Base-by-base conservation (phyloP, 257 asterid genomes). In the Solanum medicagineum region DNA sequence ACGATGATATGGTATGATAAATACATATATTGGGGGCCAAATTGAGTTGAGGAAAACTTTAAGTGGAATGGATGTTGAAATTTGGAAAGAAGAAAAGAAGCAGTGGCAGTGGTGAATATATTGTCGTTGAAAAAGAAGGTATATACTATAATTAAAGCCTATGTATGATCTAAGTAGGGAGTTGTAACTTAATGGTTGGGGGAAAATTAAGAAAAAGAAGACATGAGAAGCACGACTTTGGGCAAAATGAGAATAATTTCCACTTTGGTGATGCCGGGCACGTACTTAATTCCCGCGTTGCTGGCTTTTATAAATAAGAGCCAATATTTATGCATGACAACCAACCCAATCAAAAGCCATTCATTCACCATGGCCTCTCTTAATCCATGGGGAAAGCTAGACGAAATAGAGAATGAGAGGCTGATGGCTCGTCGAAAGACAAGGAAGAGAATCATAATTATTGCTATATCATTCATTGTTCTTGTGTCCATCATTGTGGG, bases 351-450 rank as follows among this genome's bases (percentile, higher is more conserved):
- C 51, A 36, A 69, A 66, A 66, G 20, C 19, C 59, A 74, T 74
- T 74, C 59, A 42, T 71, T 26, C 9, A 36, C 81, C 65, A 94
- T 91, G 95, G 91, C 90, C 62, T 70, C 90, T 26, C 81, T 85
- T 85, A 90, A 86, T 74, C 85, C 92, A 79, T 89, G 92, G 59
- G 96, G 93, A 84, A 93, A 94, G 91, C 90, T 91, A 69, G 74
- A 81, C 57, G 97, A 94, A 69, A 91, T 90, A 69, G 93, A 92
- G 24, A 93, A 91, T 70, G 95, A 90, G 26, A 85, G 94, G 80
- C 91, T 92, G 49, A 80, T 86, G 66, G 94, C 93, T 5, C 93
- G 90, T 15, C 71, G 87, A 57, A 93, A 87, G 80, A 85, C 97
- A 2, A 91, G 92, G 45, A 83, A 86, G 65, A 87, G 98, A 83